Conservation (phyloP, 148 eudicot genomes). For the Bassia scoparia region DNA sequence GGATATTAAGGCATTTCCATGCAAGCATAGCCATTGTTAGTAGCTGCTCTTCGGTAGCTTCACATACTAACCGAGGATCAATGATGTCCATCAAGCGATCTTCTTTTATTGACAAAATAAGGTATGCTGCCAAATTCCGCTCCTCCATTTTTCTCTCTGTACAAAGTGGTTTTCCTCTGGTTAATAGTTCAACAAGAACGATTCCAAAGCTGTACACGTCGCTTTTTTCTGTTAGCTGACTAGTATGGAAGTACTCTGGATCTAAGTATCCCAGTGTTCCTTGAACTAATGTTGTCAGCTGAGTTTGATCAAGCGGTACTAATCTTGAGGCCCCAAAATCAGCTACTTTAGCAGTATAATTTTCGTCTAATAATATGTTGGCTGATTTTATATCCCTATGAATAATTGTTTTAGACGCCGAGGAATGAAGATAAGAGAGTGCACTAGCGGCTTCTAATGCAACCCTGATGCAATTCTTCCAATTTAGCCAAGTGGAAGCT, state of each 20-base stretch:
- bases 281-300: conserved; percentile 27
- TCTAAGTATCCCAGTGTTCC: conserved; percentile 28
- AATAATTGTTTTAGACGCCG: conserved; percentile 23
- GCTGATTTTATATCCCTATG: conserved; percentile 23
- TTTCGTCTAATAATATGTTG: conserved; percentile 23
- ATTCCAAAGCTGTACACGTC: conserved; percentile 31
- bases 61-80: conserved; percentile 24
- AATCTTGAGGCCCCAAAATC: conserved; percentile 30
- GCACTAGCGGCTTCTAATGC: conserved; percentile 22
- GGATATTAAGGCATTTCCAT: conserved; percentile 16
- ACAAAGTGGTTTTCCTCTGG: conserved; percentile 17
- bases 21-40: conserved; percentile 21
- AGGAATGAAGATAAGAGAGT: conserved; percentile 27
- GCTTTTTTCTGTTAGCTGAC: conserved; percentile 26
- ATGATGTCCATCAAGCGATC: conserved; percentile 19
- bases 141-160: conserved; percentile 10
- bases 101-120: conserved; percentile 15
- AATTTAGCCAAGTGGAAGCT: conserved; percentile 13
- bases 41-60: conserved; percentile 20
- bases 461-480: conserved; percentile 15
- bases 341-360: conserved; percentile 11
- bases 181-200: conserved; percentile 24
- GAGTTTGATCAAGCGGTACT: conserved; percentile 20
- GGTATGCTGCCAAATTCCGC: conserved; percentile 18
- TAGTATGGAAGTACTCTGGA: conserved; percentile 29